Evolutionary conservation across 1,284 basidiomycete genomes (phyloP).

Genomic region (Marasmius sp.): DNA sequence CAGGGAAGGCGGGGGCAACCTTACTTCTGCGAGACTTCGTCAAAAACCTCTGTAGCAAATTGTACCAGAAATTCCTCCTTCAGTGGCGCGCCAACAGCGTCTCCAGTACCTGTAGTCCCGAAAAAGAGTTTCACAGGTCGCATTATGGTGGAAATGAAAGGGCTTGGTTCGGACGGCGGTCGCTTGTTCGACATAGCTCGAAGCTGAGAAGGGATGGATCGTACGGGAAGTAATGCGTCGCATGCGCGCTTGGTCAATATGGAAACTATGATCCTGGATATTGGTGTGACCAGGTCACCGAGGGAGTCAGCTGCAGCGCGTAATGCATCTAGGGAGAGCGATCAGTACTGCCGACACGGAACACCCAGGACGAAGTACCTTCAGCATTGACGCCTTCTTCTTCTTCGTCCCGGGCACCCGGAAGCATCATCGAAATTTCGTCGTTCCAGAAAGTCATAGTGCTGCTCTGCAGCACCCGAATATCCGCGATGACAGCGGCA

Average conservation of each 20-base stretch:
- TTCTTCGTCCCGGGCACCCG: constrained; percentile 34
- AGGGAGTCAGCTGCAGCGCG: constrained; percentile 48
- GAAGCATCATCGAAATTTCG: constrained; percentile 64
- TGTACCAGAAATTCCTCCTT: constrained; percentile 51
- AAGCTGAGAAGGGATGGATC: constrained; percentile 86
- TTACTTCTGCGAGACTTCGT: constrained; percentile 71
- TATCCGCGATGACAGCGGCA: constrained; percentile 64
- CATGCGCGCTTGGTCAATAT: constrained; percentile 79
- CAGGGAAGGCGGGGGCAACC: constrained; percentile 10
- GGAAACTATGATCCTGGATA: constrained; percentile 65
- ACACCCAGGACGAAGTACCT: constrained; percentile 39
- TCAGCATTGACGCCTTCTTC: constrained; percentile 43
- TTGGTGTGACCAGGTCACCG: constrained; percentile 46
- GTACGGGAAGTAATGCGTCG: constrained; percentile 84
- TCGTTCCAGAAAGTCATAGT: constrained; percentile 60
- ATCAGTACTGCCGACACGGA: neutral
- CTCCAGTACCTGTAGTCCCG: constrained; percentile 48
- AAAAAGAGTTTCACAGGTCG: constrained; percentile 84
- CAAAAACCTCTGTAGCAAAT: constrained; percentile 70
- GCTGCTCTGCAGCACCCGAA: constrained; percentile 53
- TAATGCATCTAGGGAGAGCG: constrained; percentile 53
- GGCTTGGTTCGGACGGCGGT: constrained; percentile 73
- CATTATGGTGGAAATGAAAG: constrained; percentile 81
- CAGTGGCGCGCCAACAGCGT: constrained; percentile 57
- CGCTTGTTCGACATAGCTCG: constrained; percentile 78